phyloP scores from a whole-genome alignment of 352 stramenopile genomes.

The Globisporangium polare region DNA sequence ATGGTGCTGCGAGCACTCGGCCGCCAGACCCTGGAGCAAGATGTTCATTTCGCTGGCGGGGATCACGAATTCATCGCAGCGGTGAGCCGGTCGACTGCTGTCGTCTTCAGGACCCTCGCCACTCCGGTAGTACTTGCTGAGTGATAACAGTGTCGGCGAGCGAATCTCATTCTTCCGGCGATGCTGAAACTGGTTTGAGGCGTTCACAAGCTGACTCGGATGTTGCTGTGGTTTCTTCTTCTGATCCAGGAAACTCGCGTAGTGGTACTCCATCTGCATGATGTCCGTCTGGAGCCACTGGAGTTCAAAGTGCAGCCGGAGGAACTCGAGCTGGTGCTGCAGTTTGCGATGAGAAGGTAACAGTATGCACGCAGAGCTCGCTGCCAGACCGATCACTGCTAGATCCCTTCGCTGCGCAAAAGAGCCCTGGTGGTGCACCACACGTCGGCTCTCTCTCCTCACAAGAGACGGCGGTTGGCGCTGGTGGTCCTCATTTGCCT shows the following conservation, averaged over 20 bases:
- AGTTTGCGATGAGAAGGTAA: conserved; percentile 6
- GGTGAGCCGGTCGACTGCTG: not conserved
- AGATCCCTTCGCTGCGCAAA: conserved; percentile 4
- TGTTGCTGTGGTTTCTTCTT: conserved; percentile 27
- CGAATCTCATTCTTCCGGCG: not conserved
- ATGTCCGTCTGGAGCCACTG: conserved; percentile 43
- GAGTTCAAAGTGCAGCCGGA: conserved; percentile 37
- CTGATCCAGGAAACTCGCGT: conserved; percentile 37
- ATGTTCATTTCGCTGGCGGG: conserved; percentile 16
- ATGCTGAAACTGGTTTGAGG: not conserved
- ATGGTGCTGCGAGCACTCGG: conserved; percentile 3
- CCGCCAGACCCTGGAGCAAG: conserved; percentile 15
- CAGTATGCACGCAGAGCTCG: not conserved
- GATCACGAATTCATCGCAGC: conserved; percentile 16
- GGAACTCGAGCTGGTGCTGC: conserved; percentile 20
- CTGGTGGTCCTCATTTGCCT: not conserved
- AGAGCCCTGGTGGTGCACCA: not conserved
- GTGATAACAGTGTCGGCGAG: conserved; percentile 2
- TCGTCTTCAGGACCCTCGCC: not conserved
- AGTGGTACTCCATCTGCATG: conserved; percentile 34
- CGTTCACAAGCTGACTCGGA: not conserved
- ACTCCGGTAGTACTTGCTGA: conserved; percentile 12
- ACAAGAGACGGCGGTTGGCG: not conserved
- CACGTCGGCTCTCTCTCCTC: not conserved
- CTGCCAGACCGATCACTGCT: not conserved